phyloP scores from a whole-genome alignment of 2,329 filamentous ascomycete species.

The Mollisia scopiformis region DNA sequence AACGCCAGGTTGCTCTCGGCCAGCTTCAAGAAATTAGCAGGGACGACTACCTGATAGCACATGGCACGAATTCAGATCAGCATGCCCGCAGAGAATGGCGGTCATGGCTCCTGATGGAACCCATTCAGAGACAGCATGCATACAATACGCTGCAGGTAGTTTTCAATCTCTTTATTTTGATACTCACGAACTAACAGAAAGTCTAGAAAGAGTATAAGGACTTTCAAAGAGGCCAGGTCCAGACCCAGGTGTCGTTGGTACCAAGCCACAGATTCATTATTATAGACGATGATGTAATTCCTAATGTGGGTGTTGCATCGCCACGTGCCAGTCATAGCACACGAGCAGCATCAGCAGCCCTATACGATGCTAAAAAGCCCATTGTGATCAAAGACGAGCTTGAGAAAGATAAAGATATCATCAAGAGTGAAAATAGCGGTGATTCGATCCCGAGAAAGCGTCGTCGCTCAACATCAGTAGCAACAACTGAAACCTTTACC shows the following conservation, averaged over 20 bases:
- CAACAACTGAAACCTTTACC: no score
- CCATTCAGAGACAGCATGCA: not conserved
- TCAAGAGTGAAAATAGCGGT: no score
- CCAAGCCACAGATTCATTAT: not conserved
- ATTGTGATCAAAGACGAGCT: no score
- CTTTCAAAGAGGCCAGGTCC: not conserved
- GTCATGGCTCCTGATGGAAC: not conserved
- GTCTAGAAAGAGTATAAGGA: not conserved
- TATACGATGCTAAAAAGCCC: no score
- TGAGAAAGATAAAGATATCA: no score
- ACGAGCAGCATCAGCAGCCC: no score
- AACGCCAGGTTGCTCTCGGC: constrained; percentile 4
- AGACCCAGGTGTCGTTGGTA: not conserved
- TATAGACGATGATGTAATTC: not conserved
- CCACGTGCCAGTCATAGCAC: not conserved
- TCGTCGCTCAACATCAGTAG: no score
- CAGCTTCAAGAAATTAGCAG: constrained; percentile 2
- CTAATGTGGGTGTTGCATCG: no score
- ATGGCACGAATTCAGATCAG: no score
- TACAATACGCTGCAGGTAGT: not conserved
- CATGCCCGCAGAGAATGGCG: not conserved
- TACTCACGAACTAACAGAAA: not conserved
- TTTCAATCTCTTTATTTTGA: not conserved
- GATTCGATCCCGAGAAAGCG: no score
- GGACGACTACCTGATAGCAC: no score